Conservation (phyloP, 306 rosid genomes). For the Astragalus glycyphyllos region DNA sequence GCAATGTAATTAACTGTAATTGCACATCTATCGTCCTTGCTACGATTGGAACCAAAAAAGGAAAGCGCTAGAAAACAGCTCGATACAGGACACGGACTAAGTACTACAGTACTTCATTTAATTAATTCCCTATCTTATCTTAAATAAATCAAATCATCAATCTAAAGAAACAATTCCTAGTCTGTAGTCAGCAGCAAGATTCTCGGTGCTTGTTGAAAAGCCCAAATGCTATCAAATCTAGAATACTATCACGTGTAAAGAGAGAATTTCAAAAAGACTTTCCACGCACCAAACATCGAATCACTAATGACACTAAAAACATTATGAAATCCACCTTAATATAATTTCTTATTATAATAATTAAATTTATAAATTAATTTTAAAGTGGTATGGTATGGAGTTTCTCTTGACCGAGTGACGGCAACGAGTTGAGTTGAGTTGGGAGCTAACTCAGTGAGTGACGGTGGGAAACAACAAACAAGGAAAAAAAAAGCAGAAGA, state of each 20-base stretch:
- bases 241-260: conserved; percentile 35
- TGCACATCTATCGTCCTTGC: background rate
- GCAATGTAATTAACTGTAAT: conserved; percentile 28
- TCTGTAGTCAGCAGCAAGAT: conserved; percentile 51
- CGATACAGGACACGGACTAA: conserved; percentile 36
- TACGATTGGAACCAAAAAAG: background rate
- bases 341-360: too few relatives aligned
- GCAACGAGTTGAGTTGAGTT: conserved; percentile 1
- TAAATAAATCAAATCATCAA: conserved; percentile 17
- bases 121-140: conserved; percentile 20
- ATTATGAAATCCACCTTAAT: background rate
- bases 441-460: conserved; percentile 20
- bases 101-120: conserved; percentile 13
- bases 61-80: conserved; percentile 1
- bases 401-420: background rate
- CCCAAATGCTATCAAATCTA: conserved; percentile 38
- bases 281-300: conserved; percentile 8
- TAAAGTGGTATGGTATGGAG: background rate
- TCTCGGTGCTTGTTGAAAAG: conserved; percentile 49
- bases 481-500: background rate
- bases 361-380: too few relatives aligned
- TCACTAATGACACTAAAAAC: background rate
- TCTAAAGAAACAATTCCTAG: conserved; percentile 42
- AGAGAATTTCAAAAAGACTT: conserved; percentile 39
- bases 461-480: background rate